These are phyloP conservation scores for Marsdenia floribunda DNA, from an alignment of 257 asterid species.

Conservation along the genomic window DNA sequence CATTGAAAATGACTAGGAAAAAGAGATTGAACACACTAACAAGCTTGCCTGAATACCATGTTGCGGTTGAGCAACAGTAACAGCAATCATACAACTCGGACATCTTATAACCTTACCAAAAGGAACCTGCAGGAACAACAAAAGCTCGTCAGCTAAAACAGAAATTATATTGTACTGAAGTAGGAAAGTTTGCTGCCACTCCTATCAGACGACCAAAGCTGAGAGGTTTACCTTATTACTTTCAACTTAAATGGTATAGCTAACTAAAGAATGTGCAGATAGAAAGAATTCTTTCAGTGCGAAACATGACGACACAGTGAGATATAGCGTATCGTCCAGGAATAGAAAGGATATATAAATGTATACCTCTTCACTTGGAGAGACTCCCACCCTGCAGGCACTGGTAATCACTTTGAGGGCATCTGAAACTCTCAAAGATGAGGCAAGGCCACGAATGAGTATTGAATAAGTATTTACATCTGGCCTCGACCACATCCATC, in stretches of 20 bases:
- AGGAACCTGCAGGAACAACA: constrained; percentile 55
- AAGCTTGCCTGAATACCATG: constrained; percentile 83
- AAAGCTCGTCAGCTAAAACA: background rate
- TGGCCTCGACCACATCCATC: constrained; percentile 95
- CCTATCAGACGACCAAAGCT: background rate
- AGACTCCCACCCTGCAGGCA: constrained; percentile 84
- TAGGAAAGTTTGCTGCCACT: background rate
- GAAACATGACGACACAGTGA: background rate
- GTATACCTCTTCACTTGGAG: constrained; percentile 80
- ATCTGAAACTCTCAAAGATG: constrained; percentile 69
- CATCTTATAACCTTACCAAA: constrained; percentile 89
- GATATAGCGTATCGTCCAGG: background rate
- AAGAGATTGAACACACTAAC: constrained; percentile 4
- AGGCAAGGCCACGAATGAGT: constrained; percentile 72
- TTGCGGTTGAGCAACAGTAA: constrained; percentile 91
- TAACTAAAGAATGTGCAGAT: constrained; percentile 9
- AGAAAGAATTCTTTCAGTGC: background rate
- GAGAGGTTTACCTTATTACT: background rate
- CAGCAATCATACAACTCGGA: constrained; percentile 81
- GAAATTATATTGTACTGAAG: background rate
- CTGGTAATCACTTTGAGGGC: constrained; percentile 62
- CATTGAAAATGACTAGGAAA: background rate
- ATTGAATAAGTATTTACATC: constrained; percentile 58
- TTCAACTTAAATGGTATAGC: background rate
- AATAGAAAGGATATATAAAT: background rate